Conservation (phyloP, 2,329 filamentous ascomycete species). For the Aspergillus clavatus region DNA sequence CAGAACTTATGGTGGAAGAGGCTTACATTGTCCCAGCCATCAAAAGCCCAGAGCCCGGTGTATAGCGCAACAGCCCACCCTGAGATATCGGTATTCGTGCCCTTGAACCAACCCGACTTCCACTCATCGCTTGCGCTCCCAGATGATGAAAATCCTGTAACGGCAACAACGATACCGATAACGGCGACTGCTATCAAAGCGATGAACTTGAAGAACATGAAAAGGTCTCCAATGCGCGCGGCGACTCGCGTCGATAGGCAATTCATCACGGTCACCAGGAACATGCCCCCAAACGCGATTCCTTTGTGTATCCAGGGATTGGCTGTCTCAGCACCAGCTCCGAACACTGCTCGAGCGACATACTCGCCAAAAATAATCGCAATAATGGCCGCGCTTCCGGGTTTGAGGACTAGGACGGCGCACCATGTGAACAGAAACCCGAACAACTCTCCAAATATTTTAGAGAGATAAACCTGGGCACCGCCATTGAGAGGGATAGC, state of each 20-base stretch:
- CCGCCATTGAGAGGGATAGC: conserved; percentile 95
- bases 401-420: conserved; percentile 88
- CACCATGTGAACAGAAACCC: conserved; percentile 98
- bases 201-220: conserved; percentile 97
- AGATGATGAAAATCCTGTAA: conserved; percentile 74
- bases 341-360: conserved; percentile 79
- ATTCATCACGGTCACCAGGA: conserved; percentile 77
- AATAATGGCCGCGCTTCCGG: conserved; percentile 88
- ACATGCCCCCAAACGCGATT: conserved; percentile 72
- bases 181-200: conserved; percentile 82
- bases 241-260: conserved; percentile 86
- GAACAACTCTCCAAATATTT: conserved; percentile 89
- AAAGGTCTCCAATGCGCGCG: conserved; percentile 79
- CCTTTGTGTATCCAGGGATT: conserved; percentile 87
- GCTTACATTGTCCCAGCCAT: conserved; percentile 95
- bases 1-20: background rate
- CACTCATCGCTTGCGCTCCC: conserved; percentile 75
- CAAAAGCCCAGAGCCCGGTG: conserved; percentile 94
- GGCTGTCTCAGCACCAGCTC: conserved; percentile 74
- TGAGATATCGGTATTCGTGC: conserved; percentile 72
- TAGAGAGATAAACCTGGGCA: conserved; percentile 86
- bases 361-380: conserved; percentile 98
- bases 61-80: conserved; percentile 93
- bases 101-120: conserved; percentile 88
- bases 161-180: conserved; percentile 81